phyloP scores from a whole-genome alignment of 768 basidiomycete genomes.

The Termitomyces sp. region DNA sequence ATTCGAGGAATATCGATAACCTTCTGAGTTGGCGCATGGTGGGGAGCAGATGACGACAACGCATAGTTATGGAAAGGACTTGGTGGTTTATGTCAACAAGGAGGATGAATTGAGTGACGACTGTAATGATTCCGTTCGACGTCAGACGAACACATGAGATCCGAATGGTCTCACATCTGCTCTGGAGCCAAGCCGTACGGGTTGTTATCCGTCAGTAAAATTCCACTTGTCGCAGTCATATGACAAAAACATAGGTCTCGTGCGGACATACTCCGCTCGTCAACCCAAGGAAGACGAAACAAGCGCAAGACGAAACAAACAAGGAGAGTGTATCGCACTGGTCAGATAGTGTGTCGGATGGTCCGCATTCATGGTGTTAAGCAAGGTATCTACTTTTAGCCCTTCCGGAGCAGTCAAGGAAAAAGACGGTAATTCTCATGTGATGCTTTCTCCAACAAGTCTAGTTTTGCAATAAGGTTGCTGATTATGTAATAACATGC shows the following conservation, averaged over 20 bases:
- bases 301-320: not conserved
- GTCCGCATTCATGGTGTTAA: not conserved
- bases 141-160: not conserved
- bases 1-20: not conserved
- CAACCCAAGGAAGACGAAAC: not conserved
- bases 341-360: not conserved
- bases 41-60: not conserved
- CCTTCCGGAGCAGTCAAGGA: not conserved
- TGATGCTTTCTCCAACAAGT: too few species aligned
- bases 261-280: not conserved
- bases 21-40: not conserved
- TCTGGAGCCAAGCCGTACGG: not conserved
- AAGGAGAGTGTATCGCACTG: not conserved
- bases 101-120: not conserved
- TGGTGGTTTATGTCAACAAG: not conserved
- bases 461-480: too few species aligned
- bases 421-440: too few species aligned
- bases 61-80: not conserved
- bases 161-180: not conserved
- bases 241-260: conserved; percentile 2
- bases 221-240: not conserved
- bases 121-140: not conserved
- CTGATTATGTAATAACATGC: too few species aligned
- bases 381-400: not conserved
- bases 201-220: not conserved